Base-by-base conservation (phyloP, 2,329 filamentous ascomycete species). In the Nothophaeocryptopus gaeumannii region DNA sequence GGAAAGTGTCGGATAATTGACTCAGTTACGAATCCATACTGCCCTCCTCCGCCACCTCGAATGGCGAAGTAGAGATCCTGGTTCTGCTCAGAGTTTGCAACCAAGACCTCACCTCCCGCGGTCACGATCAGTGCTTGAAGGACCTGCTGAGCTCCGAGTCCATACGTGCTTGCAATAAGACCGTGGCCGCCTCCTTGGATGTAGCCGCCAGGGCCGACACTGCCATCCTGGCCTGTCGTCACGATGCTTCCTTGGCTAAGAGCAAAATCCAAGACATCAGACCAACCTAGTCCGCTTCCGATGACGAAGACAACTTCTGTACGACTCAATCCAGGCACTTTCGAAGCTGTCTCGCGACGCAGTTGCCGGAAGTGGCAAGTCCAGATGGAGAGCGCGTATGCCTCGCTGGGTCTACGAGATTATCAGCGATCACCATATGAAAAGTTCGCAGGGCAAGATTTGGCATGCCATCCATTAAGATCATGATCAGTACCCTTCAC, bases 51-150 rank as follows among this genome's bases (percentile, higher is more conserved):
- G 0, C 82, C 81, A 4, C 82, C 81, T 34, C 72, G 71, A 0
- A 84, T 65, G 1, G 82, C 83, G 82, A 82, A 86, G 69, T 81
- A 85, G 0, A 86, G 68, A 45, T 85, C 82, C 0, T 68, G 50
- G 37, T 63, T 55, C 55, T 85, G 78, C 26, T 74, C 51, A 0
- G 58, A 61, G 5, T 71, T 76, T 0, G 79, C 79, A 2, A 65
- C 74, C 2, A 82, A 53, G 12, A 75, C 57, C 11, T 72, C 50
- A 2, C 81, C 80, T 10, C 63, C 61, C 0, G 73, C 76, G 3
- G 76, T 78, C 12, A 85, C 72, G 1, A 67, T 54, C 12, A 62
- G 61, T 44, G 51, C 62, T 20, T 77, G 72, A 1, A 86, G 69
- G 0, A 77, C 73, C 40, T 85, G 77, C 55, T 86, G 82, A 0